Evolutionary conservation across 2,329 filamentous ascomycete species (phyloP).

Genomic region (Sclerotinia trifoliorum): DNA sequence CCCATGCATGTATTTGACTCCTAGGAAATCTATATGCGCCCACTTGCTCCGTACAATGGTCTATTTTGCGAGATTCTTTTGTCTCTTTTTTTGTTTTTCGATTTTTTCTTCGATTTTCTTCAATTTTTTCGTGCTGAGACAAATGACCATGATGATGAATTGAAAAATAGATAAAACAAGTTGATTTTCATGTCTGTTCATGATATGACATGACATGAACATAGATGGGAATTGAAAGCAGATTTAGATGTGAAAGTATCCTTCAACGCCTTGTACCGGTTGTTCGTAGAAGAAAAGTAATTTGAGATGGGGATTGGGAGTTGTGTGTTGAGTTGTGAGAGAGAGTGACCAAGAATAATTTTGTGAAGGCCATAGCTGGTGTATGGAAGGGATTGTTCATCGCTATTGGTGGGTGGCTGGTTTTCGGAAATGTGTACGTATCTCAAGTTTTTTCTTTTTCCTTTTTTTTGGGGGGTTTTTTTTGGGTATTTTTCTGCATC

Average conservation of each 20-base stretch:
- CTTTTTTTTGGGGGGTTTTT: neutral
- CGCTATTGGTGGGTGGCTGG: neutral
- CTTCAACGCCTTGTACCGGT: too few relatives aligned
- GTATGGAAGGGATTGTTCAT: neutral
- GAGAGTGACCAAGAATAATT: too few relatives aligned
- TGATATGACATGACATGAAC: neutral
- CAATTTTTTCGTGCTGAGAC: too few relatives aligned
- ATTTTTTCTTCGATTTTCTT: neutral
- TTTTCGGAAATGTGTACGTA: neutral
- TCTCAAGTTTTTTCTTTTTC: neutral
- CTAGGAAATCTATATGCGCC: constrained; percentile 1
- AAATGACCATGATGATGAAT: too few relatives aligned
- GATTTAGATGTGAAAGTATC: too few relatives aligned
- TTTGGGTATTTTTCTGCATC: neutral
- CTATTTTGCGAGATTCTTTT: neutral
- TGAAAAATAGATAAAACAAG: too few relatives aligned
- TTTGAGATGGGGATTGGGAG: neutral
- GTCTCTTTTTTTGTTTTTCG: neutral
- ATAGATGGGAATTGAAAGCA: too few relatives aligned
- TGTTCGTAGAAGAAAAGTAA: neutral
- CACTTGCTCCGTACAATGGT: neutral
- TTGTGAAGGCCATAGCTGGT: too few relatives aligned
- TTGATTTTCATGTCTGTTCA: neutral
- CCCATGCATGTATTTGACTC: too few relatives aligned
- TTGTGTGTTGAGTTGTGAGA: neutral